These are phyloP conservation scores for Aegilops speltoides DNA, from an alignment of 176 grass and related monocot genomes.

Conservation along the genomic window DNA sequence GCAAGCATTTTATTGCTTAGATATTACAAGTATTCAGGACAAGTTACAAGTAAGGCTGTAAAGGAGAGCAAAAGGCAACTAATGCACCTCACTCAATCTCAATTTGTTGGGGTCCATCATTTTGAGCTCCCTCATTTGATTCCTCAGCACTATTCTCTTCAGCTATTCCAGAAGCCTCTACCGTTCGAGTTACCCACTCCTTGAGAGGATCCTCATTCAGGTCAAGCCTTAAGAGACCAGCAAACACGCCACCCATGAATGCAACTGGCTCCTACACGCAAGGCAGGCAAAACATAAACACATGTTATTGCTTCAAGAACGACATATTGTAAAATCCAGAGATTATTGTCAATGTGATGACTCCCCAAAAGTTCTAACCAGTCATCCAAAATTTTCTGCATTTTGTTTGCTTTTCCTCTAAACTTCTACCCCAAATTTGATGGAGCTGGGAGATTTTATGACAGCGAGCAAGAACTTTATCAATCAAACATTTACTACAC, in stretches of 20 bases:
- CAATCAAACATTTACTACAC: not conserved
- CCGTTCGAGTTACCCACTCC: conserved; percentile 81
- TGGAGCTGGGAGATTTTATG: not conserved
- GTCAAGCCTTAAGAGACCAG: conserved; percentile 89
- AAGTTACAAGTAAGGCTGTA: conserved; percentile 25
- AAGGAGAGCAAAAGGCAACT: not conserved
- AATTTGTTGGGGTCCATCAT: conserved; percentile 73
- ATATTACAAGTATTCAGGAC: conserved; percentile 22
- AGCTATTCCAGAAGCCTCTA: conserved; percentile 74
- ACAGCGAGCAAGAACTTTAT: not conserved
- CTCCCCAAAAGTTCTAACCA: not conserved
- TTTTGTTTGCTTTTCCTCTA: not conserved
- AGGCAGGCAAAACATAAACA: not conserved
- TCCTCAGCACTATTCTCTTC: conserved; percentile 43
- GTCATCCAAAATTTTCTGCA: not conserved
- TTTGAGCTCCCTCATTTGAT: conserved; percentile 48
- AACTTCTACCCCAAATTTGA: not conserved
- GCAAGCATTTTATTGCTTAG: not conserved
- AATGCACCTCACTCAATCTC: conserved; percentile 80
- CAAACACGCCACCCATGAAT: conserved; percentile 90
- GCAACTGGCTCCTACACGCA: conserved; percentile 85
- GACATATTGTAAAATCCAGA: not conserved
- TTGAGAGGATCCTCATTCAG: conserved; percentile 94
- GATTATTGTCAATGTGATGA: not conserved
- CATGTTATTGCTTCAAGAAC: not conserved